Evolutionary conservation across 2,329 filamentous ascomycete genomes (phyloP).

Genomic region (Akanthomyces muscarius): DNA sequence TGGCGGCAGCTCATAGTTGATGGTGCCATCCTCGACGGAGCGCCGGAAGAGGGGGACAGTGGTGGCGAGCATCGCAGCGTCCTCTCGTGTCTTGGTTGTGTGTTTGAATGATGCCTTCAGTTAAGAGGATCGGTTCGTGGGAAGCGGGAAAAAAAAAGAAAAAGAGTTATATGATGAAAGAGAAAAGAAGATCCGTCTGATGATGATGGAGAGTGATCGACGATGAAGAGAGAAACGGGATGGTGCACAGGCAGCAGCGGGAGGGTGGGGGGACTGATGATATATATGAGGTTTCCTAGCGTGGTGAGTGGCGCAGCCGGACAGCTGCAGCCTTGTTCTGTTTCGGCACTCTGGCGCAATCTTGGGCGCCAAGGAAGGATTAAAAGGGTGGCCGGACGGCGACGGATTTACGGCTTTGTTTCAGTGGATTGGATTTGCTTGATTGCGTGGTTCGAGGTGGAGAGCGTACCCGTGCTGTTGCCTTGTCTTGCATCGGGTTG

Average conservation of each 20-base stretch:
- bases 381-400: not conserved
- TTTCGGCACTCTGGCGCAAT: not conserved
- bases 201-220: slow-evolving; percentile 2
- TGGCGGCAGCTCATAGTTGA: slow-evolving; percentile 28
- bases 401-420: no score
- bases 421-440: no score
- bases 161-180: not conserved
- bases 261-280: not conserved
- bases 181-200: not conserved
- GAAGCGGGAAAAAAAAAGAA: not conserved
- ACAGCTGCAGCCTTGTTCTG: slow-evolving; percentile 2
- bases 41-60: slow-evolving; percentile 8
- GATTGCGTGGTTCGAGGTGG: not conserved
- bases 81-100: no score
- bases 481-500: not conserved
- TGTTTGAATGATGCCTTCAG: not conserved
- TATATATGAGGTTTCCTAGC: not conserved
- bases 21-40: slow-evolving; percentile 4
- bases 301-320: slow-evolving; percentile 2
- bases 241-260: not conserved
- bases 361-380: not conserved
- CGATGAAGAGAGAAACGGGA: not conserved
- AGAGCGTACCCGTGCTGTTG: not conserved
- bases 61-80: not conserved
- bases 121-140: not conserved